Conservation (phyloP, 2,329 filamentous ascomycete species). For the Aspergillus luchuensis region DNA sequence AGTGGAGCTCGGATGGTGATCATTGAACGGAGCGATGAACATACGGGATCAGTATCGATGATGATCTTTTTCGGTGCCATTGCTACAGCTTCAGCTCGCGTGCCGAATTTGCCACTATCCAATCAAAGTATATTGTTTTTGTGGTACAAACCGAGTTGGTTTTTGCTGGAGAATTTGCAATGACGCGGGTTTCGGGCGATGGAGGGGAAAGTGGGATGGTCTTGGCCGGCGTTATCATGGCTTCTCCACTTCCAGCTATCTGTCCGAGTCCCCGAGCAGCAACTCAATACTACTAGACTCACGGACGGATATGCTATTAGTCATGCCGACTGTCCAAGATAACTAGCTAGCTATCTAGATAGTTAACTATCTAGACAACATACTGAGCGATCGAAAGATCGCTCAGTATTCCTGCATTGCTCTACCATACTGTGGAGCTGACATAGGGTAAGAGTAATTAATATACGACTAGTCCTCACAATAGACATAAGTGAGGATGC, state of each 20-base stretch:
- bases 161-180: neutral
- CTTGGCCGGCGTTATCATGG: constrained; percentile 21
- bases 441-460: too few species aligned
- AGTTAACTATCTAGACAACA: neutral
- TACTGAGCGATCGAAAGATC: neutral
- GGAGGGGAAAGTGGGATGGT: constrained; percentile 20
- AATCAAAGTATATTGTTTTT: neutral
- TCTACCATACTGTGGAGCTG: neutral
- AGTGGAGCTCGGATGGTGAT: neutral
- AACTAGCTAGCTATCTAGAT: neutral
- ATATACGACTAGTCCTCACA: too few species aligned
- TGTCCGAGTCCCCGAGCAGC: neutral
- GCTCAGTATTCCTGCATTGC: neutral
- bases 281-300: neutral
- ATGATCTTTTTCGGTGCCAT: constrained; percentile 64
- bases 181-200: constrained; percentile 1
- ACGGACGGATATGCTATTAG: neutral
- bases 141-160: neutral
- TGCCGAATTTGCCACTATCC: too few species aligned
- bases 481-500: too few species aligned
- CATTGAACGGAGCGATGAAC: constrained; percentile 11
- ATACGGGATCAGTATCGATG: constrained; percentile 92
- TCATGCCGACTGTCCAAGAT: neutral
- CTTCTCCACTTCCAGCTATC: constrained; percentile 14
- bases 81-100: too few species aligned